A percentile compares a stretch with the other conserved stretches of the same genome.
Conservation (phyloP, 2,329 filamentous ascomycete genomes). For the Xylariaceae sp. region DNA sequence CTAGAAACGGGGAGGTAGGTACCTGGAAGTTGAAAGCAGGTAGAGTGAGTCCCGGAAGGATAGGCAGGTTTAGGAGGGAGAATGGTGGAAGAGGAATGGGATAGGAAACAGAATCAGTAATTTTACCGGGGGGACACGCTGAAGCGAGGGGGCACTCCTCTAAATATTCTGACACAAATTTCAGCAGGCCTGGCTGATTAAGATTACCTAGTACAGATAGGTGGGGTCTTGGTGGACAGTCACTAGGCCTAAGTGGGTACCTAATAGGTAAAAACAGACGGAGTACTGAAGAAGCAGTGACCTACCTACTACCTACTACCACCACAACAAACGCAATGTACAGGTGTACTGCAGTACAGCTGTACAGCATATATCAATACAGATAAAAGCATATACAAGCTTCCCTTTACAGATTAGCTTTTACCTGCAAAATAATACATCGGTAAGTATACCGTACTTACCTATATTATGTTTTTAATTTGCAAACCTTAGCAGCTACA, state of each 20-base stretch:
- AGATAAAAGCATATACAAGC: too few species aligned
- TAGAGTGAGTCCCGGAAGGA: slow-evolving; percentile 1
- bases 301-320: too few species aligned
- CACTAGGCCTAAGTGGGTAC: slow-evolving; percentile 1
- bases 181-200: slow-evolving; percentile 25
- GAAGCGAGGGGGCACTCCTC: slow-evolving; percentile 25
- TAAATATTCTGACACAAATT: slow-evolving; percentile 23
- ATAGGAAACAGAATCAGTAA: slow-evolving; percentile 21
- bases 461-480: too few species aligned
- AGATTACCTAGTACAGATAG: slow-evolving; percentile 23
- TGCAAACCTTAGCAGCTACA: too few species aligned
- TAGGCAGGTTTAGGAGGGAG: slow-evolving; percentile 6
- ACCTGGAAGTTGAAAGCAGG: background rate
- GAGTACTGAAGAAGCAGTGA: too few species aligned
- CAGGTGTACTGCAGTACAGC: too few species aligned
- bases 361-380: too few species aligned
- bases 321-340: too few species aligned
- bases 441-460: too few species aligned
- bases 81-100: slow-evolving; percentile 15
- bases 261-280: too few species aligned
- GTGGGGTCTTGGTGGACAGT: slow-evolving; percentile 12
- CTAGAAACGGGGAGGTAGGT: background rate
- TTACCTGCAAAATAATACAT: too few species aligned
- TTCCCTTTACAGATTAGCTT: too few species aligned
- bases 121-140: slow-evolving; percentile 24